Evolutionary conservation across 768 basidiomycete species (phyloP).

Genomic region (Terana coerulea): DNA sequence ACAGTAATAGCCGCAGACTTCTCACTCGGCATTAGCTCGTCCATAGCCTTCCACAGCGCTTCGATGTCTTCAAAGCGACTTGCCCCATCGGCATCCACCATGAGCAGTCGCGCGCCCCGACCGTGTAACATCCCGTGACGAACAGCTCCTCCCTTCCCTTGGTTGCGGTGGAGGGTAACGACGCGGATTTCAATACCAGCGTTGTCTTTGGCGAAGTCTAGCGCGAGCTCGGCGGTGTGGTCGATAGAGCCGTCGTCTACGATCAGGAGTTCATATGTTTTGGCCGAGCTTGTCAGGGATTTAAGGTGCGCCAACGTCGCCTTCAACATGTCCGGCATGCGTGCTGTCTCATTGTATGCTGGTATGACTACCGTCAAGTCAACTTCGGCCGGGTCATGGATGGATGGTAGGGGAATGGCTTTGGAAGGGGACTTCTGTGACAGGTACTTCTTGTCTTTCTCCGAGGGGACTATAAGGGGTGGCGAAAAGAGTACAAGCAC

Average conservation of each 20-base stretch:
- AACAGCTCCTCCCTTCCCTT: conserved; percentile 93
- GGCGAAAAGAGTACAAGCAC: conserved; percentile 76
- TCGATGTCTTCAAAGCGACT: conserved; percentile 85
- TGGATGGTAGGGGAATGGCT: conserved; percentile 51
- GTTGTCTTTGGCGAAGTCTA: conserved; percentile 58
- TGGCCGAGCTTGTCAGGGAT: conserved; percentile 25
- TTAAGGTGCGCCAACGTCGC: conserved; percentile 66
- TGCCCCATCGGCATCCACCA: conserved; percentile 95
- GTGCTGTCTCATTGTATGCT: conserved; percentile 85
- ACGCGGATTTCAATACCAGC: conserved; percentile 65
- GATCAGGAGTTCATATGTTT: conserved; percentile 75
- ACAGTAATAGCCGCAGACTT: conserved; percentile 60
- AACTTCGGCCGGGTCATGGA: conserved; percentile 54
- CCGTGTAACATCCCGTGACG: conserved; percentile 86
- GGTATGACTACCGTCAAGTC: conserved; percentile 84
- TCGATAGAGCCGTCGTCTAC: conserved; percentile 90
- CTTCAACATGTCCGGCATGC: conserved; percentile 81
- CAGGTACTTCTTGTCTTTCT: conserved; percentile 70
- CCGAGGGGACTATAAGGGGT: conserved; percentile 51
- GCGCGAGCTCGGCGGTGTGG: conserved; percentile 60
- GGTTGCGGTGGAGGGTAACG: conserved; percentile 72
- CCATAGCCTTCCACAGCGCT: conserved; percentile 72
- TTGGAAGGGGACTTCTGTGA: conserved; percentile 49
- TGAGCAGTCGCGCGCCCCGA: conserved; percentile 73
- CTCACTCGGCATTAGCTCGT: conserved; percentile 46